Evolutionary conservation across 2,329 filamentous ascomycete species (phyloP).

Genomic region (Epichloe sylvatica): DNA sequence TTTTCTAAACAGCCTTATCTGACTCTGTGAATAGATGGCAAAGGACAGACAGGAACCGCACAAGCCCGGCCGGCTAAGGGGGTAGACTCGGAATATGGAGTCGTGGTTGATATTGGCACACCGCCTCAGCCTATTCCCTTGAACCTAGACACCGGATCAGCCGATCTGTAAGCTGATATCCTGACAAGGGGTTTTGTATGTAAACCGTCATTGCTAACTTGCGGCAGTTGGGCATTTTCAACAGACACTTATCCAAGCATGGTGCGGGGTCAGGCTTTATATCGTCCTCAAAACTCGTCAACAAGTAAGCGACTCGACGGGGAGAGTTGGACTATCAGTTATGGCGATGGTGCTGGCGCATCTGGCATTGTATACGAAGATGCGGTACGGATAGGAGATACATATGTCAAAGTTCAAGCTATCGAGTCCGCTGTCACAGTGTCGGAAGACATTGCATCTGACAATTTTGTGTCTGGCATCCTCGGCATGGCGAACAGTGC

Average conservation of each 20-base stretch:
- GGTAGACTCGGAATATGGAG: slow-evolving; percentile 43
- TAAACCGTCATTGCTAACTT: not conserved
- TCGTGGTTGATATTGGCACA: slow-evolving; percentile 48
- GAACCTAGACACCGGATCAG: slow-evolving; percentile 52
- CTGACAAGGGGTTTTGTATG: not conserved
- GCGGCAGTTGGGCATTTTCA: slow-evolving; percentile 53
- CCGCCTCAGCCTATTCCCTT: slow-evolving; percentile 44
- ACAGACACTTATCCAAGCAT: slow-evolving; percentile 34
- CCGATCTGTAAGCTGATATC: slow-evolving; percentile 30
- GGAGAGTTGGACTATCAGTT: slow-evolving; percentile 43
- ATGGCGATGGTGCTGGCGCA: slow-evolving; percentile 52
- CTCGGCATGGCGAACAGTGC: slow-evolving; percentile 20
- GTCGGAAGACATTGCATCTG: slow-evolving; percentile 27
- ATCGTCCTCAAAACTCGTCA: slow-evolving; percentile 33
- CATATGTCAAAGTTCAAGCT: slow-evolving; percentile 46
- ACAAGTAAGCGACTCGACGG: slow-evolving; percentile 28
- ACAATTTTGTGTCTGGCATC: slow-evolving; percentile 23
- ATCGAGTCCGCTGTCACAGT: slow-evolving; percentile 50
- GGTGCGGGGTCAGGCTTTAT: slow-evolving; percentile 40
- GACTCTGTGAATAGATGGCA: slow-evolving; percentile 3
- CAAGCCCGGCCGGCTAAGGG: slow-evolving; percentile 17
- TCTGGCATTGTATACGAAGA: slow-evolving; percentile 52
- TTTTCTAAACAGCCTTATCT: not conserved
- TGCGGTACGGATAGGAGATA: slow-evolving; percentile 45
- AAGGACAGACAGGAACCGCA: slow-evolving; percentile 11